A percentile compares a stretch with the other conserved stretches of the same genome.
These are phyloP conservation scores for Saccharomyces hybrid DNA, from an alignment of 1,139 yeast species.

Conservation along the genomic window DNA sequence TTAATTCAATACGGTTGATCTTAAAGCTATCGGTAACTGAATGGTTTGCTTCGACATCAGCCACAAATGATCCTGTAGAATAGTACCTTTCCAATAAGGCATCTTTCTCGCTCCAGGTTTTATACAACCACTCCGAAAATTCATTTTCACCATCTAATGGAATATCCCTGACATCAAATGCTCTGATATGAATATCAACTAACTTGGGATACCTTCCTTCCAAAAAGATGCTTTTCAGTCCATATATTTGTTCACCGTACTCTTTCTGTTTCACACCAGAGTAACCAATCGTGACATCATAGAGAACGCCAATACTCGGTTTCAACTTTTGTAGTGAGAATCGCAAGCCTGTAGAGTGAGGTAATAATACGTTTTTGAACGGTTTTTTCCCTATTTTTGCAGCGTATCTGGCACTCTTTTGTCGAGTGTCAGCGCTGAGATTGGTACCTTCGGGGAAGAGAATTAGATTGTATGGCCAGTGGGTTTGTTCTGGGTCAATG, in stretches of 20 bases:
- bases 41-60: constrained; percentile 13
- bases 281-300: constrained; percentile 81
- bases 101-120: constrained; percentile 79
- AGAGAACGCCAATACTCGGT: constrained; percentile 56
- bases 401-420: constrained; percentile 51
- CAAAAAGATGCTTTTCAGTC: constrained; percentile 56
- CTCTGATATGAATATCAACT: constrained; percentile 58
- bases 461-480: constrained; percentile 48
- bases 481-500: constrained; percentile 31
- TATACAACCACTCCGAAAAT: constrained; percentile 71
- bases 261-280: constrained; percentile 55
- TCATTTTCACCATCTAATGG: constrained; percentile 54
- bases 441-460: constrained; percentile 96
- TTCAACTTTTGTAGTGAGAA: constrained; percentile 54
- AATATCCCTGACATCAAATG: constrained; percentile 51
- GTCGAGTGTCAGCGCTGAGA: constrained; percentile 56
- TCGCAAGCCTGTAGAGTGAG: constrained; percentile 74
- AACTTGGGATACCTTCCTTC: constrained; percentile 63
- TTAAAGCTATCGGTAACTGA: constrained; percentile 15
- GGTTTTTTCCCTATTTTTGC: constrained; percentile 40
- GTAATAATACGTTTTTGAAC: constrained; percentile 63
- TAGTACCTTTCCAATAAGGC: constrained; percentile 53
- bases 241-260: constrained; percentile 72
- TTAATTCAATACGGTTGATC: constrained; percentile 12
- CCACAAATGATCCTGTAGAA: constrained; percentile 47